Percentiles rank a stretch among this genome's conserved stretches.
These are phyloP conservation scores for Daldinia decipiens DNA, from an alignment of 495 filamentous ascomycete genomes.

Conservation along the genomic window DNA sequence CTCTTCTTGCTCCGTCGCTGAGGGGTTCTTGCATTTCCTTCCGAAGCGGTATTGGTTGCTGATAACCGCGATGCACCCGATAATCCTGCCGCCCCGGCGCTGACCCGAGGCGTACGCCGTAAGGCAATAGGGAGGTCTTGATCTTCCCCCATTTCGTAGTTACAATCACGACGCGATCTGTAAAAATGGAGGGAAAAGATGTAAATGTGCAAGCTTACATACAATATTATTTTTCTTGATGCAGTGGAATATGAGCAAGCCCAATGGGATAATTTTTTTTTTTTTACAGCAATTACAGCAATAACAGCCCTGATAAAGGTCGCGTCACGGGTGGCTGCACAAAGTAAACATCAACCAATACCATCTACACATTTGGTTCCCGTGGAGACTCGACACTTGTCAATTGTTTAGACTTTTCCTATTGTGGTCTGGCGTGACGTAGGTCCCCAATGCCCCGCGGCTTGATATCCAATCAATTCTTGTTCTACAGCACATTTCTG, in stretches of 20 bases:
- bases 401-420: constrained; percentile 44
- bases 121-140: constrained; percentile 47
- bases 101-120: constrained; percentile 41
- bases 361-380: constrained; percentile 13
- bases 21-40: constrained; percentile 31
- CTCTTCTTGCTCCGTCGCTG: constrained; percentile 62
- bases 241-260: constrained; percentile 22
- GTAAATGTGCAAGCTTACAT: constrained; percentile 24
- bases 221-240: constrained; percentile 12
- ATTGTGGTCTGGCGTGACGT: constrained; percentile 22
- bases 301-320: constrained; percentile 31
- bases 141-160: constrained; percentile 35
- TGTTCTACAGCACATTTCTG: constrained; percentile 2
- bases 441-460: constrained; percentile 30
- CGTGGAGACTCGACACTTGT: constrained; percentile 9
- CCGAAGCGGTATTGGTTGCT: constrained; percentile 24
- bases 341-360: constrained; percentile 28
- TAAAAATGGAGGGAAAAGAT: constrained; percentile 19
- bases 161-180: constrained; percentile 8
- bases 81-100: constrained; percentile 12
- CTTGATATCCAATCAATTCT: constrained; percentile 32
- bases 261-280: constrained; percentile 37
- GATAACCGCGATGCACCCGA: constrained; percentile 30
- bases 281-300: constrained; percentile 2
- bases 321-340: constrained; percentile 37